Evolutionary conservation across 768 basidiomycete genomes (phyloP).

Genomic region (Lenzites betulinus): DNA sequence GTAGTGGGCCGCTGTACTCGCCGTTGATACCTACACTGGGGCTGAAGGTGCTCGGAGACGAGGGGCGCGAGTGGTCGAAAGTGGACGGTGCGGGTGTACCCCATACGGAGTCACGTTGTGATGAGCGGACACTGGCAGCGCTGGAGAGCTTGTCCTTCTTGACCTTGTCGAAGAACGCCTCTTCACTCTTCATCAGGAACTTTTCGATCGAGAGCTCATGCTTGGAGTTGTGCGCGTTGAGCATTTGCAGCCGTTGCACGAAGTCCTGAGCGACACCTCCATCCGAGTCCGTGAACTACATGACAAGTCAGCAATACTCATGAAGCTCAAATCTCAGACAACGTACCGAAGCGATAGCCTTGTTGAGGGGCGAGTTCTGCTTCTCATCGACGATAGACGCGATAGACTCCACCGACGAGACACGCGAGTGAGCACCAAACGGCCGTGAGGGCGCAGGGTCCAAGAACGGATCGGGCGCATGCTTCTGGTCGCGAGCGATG

Average conservation of each 20-base stretch:
- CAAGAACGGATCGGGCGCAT: conserved; percentile 86
- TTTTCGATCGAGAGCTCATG: conserved; percentile 91
- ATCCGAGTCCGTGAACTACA: conserved; percentile 89
- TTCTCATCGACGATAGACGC: conserved; percentile 92
- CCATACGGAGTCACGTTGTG: conserved; percentile 80
- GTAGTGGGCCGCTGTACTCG: conserved; percentile 48
- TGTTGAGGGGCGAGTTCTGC: conserved; percentile 87
- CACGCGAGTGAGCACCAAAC: conserved; percentile 79
- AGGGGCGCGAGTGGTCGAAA: conserved; percentile 66
- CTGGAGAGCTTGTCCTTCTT: conserved; percentile 85
- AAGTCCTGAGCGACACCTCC: conserved; percentile 91
- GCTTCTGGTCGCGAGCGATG: conserved; percentile 77
- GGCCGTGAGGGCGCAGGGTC: conserved; percentile 71
- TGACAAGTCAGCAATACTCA: background rate
- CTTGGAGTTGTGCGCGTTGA: conserved; percentile 87
- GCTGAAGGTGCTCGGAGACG: conserved; percentile 56
- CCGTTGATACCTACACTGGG: conserved; percentile 45
- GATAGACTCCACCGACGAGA: conserved; percentile 88
- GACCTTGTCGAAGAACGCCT: conserved; percentile 89
- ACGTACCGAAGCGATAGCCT: conserved; percentile 84
- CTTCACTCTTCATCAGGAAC: conserved; percentile 88
- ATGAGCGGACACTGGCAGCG: conserved; percentile 77
- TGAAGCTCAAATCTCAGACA: background rate
- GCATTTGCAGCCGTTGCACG: conserved; percentile 76
- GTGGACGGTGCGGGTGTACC: conserved; percentile 66